Percentiles rank a stretch among this genome's conserved stretches.
These are phyloP conservation scores for Fusarium acutatum DNA, from an alignment of 2,329 filamentous ascomycete species.

Conservation along the genomic window DNA sequence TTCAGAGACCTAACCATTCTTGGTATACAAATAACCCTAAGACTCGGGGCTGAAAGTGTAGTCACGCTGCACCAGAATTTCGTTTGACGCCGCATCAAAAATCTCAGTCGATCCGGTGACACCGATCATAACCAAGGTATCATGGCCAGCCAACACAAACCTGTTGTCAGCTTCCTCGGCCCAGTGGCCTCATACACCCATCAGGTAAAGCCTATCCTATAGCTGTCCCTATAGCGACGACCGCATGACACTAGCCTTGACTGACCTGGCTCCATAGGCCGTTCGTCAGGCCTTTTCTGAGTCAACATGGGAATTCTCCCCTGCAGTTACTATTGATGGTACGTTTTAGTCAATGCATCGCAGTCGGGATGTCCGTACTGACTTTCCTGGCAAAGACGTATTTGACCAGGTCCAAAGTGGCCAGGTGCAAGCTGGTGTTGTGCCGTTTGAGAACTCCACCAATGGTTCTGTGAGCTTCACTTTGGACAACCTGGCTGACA, in stretches of 20 bases:
- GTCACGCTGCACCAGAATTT: neutral
- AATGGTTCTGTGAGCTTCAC: constrained; percentile 93
- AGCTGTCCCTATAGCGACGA: constrained; percentile 1
- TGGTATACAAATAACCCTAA: neutral
- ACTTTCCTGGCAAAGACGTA: constrained; percentile 64
- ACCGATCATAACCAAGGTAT: constrained; percentile 21
- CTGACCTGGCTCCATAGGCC: constrained; percentile 49
- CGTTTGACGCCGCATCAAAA: neutral
- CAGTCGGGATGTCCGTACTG: neutral
- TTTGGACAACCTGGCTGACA: constrained; percentile 86
- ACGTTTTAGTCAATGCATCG: constrained; percentile 27
- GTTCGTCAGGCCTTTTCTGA: constrained; percentile 58
- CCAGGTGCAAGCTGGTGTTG: constrained; percentile 75
- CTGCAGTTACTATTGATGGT: constrained; percentile 62
- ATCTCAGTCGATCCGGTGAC: constrained; percentile 1
- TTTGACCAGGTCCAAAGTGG: constrained; percentile 80
- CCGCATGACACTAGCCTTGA: constrained; percentile 29
- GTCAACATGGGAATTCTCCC: constrained; percentile 57
- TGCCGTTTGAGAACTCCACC: constrained; percentile 95
- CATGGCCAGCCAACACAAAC: constrained; percentile 46
- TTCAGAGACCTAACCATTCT: neutral
- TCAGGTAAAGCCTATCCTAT: constrained; percentile 50
- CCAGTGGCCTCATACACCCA: constrained; percentile 61
- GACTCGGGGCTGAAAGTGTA: neutral
- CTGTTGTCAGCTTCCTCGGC: constrained; percentile 59